Base-by-base conservation (phyloP, 345 rosid genomes). In the Salix arbutifolia region DNA sequence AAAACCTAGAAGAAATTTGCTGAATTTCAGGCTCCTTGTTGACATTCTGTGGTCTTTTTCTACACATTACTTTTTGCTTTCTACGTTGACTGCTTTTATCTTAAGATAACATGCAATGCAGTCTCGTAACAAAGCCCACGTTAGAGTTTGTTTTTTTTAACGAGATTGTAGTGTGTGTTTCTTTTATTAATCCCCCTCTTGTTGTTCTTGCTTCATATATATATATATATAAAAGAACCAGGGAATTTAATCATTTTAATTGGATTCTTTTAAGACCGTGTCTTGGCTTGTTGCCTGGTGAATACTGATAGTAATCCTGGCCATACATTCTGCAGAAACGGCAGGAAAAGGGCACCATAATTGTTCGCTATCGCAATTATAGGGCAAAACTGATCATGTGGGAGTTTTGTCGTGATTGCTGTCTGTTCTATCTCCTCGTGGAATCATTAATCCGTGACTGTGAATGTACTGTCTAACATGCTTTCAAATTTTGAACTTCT, bases 401-500 rank as follows among this genome's bases (percentile, higher is more conserved):
- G 58, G 78, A 73, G 61, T 65, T 73, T 84, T 76, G 86, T 84
- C 83, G 74, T 64, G 44, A 60, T 78, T 67, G 56, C 70, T 81
- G 78, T 78, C 81, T 46, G 78, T 37, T 73, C 28, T 56, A 67
- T 74, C 69, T 75, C 64, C 76, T 73, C 61, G 37, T 74, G 79
- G 79, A 81, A 73, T 79, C 77, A 74, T 76, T 1, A 70, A 78
- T 66, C 87, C 81, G 86, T 81, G 86, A 84, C 80, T 75, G 60
- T 70, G 30, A 46, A 73, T 70, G 2, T 56, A 35, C 21, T 78
- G 5, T 2, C 30, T 19, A 18, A 17, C 31, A 10, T 48, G 1
- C 13, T 25, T 46, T 33, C 66, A 23, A 58, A 10, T n/a, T 58
- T 58, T 56, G 4, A 9, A 56, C 62, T n/a, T n/a, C 62, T 3